Conservation (phyloP, 2,329 filamentous ascomycete genomes). For the Coleophoma eucalyptorum region DNA sequence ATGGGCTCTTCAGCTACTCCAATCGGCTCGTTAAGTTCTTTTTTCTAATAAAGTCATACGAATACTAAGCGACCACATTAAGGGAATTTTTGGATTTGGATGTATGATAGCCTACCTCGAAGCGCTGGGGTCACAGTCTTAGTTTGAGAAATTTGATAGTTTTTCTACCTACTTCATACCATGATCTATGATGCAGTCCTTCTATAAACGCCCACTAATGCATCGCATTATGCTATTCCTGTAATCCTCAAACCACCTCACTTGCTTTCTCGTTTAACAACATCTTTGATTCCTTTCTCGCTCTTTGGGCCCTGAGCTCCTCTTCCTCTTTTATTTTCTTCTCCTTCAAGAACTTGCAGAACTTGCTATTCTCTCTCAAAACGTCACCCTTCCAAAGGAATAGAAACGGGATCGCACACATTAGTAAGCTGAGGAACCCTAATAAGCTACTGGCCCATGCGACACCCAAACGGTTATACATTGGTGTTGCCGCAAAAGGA, state of each 20-base stretch:
- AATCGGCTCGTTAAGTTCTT: too few species aligned
- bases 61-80: too few species aligned
- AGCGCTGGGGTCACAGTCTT: too few species aligned
- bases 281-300: conserved; percentile 5
- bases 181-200: too few species aligned
- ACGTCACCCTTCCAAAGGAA: conserved; percentile 44
- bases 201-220: too few species aligned
- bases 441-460: conserved; percentile 42
- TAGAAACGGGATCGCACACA: conserved; percentile 46
- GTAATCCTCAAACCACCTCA: conserved; percentile 4
- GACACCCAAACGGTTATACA: conserved; percentile 41
- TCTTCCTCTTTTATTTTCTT: conserved; percentile 24
- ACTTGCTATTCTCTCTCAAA: conserved; percentile 41
- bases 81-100: too few species aligned
- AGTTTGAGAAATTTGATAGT: too few species aligned
- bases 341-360: conserved; percentile 44
- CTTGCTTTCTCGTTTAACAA: neutral
- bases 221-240: neutral
- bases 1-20: too few species aligned
- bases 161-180: too few species aligned
- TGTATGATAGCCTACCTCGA: too few species aligned
- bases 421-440: conserved; percentile 41
- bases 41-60: too few species aligned
- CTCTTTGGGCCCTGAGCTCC: conserved; percentile 12
- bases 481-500: conserved; percentile 41